Base-by-base conservation (phyloP, 2,329 filamentous ascomycete genomes). In the Aspergillus sp. region DNA sequence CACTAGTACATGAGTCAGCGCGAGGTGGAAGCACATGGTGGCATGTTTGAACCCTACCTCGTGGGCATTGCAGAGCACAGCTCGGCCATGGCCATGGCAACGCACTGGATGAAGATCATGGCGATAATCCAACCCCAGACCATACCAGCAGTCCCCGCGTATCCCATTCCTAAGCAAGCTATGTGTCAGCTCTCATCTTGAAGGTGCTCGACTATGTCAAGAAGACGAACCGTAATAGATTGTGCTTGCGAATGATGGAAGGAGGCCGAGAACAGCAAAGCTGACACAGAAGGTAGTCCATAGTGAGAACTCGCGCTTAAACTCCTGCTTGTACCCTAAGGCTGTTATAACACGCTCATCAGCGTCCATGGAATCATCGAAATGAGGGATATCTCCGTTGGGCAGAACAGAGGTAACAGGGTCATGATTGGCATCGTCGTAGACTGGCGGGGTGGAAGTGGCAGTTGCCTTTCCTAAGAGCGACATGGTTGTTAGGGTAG, bases 71-170 rank as follows among this genome's bases (percentile, higher is more conserved):
- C 87, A 3, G 86, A 89, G 69, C 89, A 91, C 19, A 92, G 79
- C 75, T 92, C 89, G 1, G 89, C 89, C 85, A 88, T 88, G 22
- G 84, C 84, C 76, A 87, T 83, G 8, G 89, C 89, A 59, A 91
- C 85, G 73, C 85, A 87, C 71, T 91, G 85, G 45, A 92, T 90
- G 46, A 91, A 91, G 5, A 88, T 67, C 84, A 91, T 90, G 53
- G 88, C 88, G 50, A 92, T 81, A 30, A 91, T 77, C 89, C 90
- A 92, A 5, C 89, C 90, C 89, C 89, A 92, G 2, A 87, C 88
- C 87, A 91, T 90, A 25, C 87, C 87, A 61, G 81, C 83, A 0
- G 83, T 85, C 4, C 84, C 82, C 23, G 82, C 82, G 72, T 85
- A 85, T 43, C 84, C 83, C 81, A 81, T 79, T 59, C 79, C 78